Evolutionary conservation across 2,329 filamentous ascomycete species (phyloP).

Genomic region (Dactylonectria macrodidyma): DNA sequence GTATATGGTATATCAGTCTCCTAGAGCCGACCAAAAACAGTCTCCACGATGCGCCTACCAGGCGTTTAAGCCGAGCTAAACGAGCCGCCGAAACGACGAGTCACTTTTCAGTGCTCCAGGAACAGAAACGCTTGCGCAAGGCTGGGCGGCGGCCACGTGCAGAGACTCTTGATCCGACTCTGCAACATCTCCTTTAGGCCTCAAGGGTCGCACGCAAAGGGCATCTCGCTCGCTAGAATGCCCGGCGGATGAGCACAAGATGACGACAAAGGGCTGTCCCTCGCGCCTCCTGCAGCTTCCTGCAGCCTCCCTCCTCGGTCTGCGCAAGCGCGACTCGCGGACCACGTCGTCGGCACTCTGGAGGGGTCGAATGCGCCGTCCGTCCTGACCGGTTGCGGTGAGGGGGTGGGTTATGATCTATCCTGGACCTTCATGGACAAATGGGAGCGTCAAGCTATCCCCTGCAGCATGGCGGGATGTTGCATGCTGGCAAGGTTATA

Average conservation of each 20-base stretch:
- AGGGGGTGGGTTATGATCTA: neutral
- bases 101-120: neutral
- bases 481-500: conserved; percentile 21
- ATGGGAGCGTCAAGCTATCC: conserved; percentile 17
- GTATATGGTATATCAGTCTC: neutral
- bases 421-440: conserved; percentile 7
- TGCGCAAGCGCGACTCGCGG: conserved; percentile 12
- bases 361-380: conserved; percentile 13
- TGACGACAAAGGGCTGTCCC: conserved; percentile 7
- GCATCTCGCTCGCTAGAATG: conserved; percentile 2
- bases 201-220: conserved; percentile 29
- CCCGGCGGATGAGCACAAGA: conserved; percentile 8
- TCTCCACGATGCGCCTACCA: neutral
- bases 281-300: conserved; percentile 5
- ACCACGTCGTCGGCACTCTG: conserved; percentile 16
- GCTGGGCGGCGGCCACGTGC: conserved; percentile 27
- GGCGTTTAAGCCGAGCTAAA: neutral
- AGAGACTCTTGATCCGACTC: conserved; percentile 10
- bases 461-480: conserved; percentile 12
- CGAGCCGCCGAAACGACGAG: neutral
- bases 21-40: neutral
- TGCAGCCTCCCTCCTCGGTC: conserved; percentile 30
- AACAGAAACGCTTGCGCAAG: conserved; percentile 26
- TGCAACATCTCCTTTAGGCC: conserved; percentile 24
- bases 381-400: conserved; percentile 26